A percentile compares a stretch with the other conserved stretches of the same genome.
phyloP scores from a whole-genome alignment of 2,329 filamentous ascomycete genomes.

The Aspergillus chevalieri region DNA sequence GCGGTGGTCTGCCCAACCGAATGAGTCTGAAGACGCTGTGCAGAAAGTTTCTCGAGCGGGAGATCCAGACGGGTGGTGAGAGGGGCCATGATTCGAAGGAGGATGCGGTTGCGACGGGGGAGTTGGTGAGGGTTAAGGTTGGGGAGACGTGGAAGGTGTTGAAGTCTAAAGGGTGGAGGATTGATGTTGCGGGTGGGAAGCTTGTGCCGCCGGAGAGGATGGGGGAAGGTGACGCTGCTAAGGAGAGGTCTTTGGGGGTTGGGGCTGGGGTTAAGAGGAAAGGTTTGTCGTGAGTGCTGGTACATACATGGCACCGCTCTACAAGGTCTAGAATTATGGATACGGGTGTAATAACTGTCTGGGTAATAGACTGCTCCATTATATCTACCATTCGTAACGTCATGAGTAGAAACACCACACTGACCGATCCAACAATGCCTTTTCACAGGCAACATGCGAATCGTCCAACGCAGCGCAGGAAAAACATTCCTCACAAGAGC shows the following conservation, averaged over 20 bases:
- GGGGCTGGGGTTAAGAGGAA: slow-evolving; percentile 24
- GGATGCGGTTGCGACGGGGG: slow-evolving; percentile 82
- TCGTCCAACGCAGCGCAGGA: not conserved
- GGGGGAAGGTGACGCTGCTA: slow-evolving; percentile 4
- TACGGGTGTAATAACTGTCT: slow-evolving; percentile 12
- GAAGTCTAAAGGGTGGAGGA: slow-evolving; percentile 59
- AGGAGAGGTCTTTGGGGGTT: slow-evolving; percentile 10
- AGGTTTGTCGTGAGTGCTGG: not conserved
- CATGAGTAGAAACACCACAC: slow-evolving; percentile 20
- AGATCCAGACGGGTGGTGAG: slow-evolving; percentile 67
- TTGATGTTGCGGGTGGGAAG: slow-evolving; percentile 44
- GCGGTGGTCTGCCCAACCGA: slow-evolving; percentile 71
- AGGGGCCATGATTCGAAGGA: slow-evolving; percentile 85
- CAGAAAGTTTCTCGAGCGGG: slow-evolving; percentile 60
- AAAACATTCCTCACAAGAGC: slow-evolving; percentile 5
- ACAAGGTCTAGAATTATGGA: not conserved
- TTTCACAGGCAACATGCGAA: slow-evolving; percentile 7
- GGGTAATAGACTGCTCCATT: slow-evolving; percentile 17
- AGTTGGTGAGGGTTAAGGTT: slow-evolving; percentile 69
- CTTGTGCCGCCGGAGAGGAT: slow-evolving; percentile 27
- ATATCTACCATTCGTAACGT: slow-evolving; percentile 27
- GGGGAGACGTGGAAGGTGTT: slow-evolving; percentile 63
- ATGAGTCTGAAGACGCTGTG: slow-evolving; percentile 71
- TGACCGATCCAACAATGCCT: not conserved
- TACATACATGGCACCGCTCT: too few species aligned